These are phyloP conservation scores for Berkeleyomyces basicola DNA, from an alignment of 2,329 filamentous ascomycete genomes.

Conservation along the genomic window DNA sequence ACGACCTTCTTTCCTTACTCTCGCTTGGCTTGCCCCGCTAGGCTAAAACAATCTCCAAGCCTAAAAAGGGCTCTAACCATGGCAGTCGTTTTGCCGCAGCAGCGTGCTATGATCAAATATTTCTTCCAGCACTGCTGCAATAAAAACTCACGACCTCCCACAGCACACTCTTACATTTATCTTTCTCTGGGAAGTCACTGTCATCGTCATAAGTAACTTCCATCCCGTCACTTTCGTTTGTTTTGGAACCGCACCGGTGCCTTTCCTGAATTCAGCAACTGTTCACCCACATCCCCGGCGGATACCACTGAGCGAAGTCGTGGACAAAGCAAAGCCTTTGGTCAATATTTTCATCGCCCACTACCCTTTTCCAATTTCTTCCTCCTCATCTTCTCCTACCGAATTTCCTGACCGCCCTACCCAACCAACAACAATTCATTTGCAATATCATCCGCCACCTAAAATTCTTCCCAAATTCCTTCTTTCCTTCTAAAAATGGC, in stretches of 20 bases:
- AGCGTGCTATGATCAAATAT: not conserved
- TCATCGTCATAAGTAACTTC: not conserved
- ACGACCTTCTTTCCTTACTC: not conserved
- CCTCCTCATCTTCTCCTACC: not conserved
- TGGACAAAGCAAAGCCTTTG: constrained; percentile 5
- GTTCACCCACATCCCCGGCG: constrained; percentile 11
- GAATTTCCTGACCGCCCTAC: constrained; percentile 2
- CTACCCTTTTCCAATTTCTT: constrained; percentile 8
- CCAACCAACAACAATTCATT: constrained; percentile 7
- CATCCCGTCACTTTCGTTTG: constrained; percentile 11
- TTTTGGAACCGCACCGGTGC: constrained; percentile 15
- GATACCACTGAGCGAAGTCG: constrained; percentile 9
- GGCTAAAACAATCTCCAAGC: not conserved
- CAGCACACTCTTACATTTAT: not conserved
- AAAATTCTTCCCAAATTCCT: constrained; percentile 8
- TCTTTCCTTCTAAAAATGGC: constrained; percentile 21
- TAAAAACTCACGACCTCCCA: not conserved
- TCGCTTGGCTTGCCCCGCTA: not conserved
- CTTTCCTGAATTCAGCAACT: constrained; percentile 11
- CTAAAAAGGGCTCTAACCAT: not conserved
- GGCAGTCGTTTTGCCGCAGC: not conserved
- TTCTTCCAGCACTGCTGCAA: not conserved
- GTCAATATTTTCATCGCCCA: constrained; percentile 11
- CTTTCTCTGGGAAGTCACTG: not conserved
- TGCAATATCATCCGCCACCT: constrained; percentile 7